A percentile compares a stretch with the other conserved stretches of the same genome.
Evolutionary conservation across 768 basidiomycete species (phyloP).

Genomic region (Daedaleopsis sinensis): DNA sequence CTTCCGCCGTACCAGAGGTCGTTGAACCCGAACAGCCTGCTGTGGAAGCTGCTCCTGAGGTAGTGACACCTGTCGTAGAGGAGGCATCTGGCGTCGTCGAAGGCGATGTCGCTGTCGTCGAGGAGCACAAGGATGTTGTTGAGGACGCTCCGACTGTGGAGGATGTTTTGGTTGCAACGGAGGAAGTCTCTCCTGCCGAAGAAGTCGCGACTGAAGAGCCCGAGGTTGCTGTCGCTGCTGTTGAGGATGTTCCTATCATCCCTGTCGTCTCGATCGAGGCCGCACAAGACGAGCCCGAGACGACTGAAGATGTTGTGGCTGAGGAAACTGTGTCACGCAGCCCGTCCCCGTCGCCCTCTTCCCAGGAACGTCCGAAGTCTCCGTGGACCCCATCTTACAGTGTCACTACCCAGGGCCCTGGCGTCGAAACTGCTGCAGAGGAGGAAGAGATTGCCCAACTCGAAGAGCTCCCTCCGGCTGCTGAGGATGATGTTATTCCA

Average conservation of each 20-base stretch:
- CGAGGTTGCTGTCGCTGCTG: not conserved
- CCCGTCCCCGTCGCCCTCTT: slow-evolving; percentile 14
- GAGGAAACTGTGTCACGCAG: slow-evolving; percentile 12
- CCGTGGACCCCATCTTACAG: slow-evolving; percentile 58
- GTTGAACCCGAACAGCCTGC: not conserved
- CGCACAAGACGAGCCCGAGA: slow-evolving; percentile 10
- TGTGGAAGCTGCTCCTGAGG: slow-evolving; percentile 3
- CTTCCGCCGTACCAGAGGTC: not conserved
- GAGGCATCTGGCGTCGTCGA: slow-evolving; percentile 3
- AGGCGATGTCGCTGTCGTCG: not conserved
- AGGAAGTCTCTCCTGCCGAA: not conserved
- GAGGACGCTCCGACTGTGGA: not conserved
- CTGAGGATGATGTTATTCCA: slow-evolving; percentile 3
- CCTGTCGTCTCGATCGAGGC: slow-evolving; percentile 12
- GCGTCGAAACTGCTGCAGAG: slow-evolving; percentile 18
- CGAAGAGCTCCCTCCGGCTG: slow-evolving; percentile 23
- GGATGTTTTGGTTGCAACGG: not conserved
- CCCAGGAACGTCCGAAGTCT: slow-evolving; percentile 46
- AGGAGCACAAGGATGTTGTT: not conserved
- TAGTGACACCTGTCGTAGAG: not conserved
- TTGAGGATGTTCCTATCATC: not conserved
- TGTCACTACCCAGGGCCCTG: slow-evolving; percentile 47
- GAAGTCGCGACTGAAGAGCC: not conserved
- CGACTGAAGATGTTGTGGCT: not conserved
- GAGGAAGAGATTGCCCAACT: slow-evolving; percentile 25